A percentile compares a stretch with the other conserved stretches of the same genome.
These are phyloP conservation scores for Fagopyrum homotropicum DNA, from an alignment of 148 eudicot species.

Conservation along the genomic window DNA sequence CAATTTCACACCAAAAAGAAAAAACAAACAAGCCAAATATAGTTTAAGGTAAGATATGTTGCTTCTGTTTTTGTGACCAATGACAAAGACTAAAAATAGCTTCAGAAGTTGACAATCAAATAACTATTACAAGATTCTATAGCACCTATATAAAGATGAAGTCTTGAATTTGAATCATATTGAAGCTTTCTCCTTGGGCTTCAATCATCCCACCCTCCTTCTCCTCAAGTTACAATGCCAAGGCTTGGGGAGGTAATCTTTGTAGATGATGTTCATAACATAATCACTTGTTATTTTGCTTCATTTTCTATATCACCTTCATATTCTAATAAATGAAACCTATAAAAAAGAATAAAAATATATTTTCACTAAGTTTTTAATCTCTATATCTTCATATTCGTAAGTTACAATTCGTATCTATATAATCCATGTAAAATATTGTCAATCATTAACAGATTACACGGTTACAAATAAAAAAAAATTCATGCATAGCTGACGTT, in stretches of 20 bases:
- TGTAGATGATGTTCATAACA: background rate
- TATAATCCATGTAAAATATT: background rate
- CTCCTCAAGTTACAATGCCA: constrained; percentile 10
- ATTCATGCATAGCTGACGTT: too few relatives aligned
- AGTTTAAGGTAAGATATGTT: background rate
- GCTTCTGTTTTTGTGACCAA: background rate
- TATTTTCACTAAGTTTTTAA: background rate
- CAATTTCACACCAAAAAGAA: background rate
- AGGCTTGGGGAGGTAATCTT: constrained; percentile 4
- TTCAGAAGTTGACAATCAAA: background rate
- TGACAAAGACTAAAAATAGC: constrained; percentile 1
- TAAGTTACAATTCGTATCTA: too few relatives aligned
- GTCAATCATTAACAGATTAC: background rate
- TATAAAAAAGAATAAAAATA: too few relatives aligned
- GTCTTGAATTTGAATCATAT: background rate
- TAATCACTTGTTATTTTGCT: background rate
- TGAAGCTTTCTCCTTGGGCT: background rate
- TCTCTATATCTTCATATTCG: background rate
- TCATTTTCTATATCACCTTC: background rate
- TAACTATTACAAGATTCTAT: background rate
- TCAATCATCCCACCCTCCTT: constrained; percentile 4
- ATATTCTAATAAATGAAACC: too few relatives aligned
- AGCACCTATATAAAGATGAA: background rate
- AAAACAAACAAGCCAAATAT: background rate
- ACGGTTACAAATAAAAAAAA: too few relatives aligned